Evolutionary conservation across 78 protist genomes (phyloP), one percentile per base, ranked within the genome.

Genomic region (Dictyostelium capitatum): DNA sequence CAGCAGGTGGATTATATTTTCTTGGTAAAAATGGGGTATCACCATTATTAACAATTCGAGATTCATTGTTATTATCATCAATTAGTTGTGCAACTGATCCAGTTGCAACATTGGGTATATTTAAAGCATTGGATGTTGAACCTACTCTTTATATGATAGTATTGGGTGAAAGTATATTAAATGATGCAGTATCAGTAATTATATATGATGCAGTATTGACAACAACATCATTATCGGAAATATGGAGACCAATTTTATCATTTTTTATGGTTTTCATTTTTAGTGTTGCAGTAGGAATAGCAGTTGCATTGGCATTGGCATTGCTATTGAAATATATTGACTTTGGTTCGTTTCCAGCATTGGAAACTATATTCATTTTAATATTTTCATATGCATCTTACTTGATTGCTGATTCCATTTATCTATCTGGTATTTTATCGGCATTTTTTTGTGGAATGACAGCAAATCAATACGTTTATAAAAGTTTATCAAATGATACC

Each of bases 111-210:
- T 72, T 98, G 8, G 96, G 98, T 32, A 90, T 97, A 51, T 95
- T 98, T 46, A 50, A 83, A 23, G 95, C 80, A 46, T 82, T 98
- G 23, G 84, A 93, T 25, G 97, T 93, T 0, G 96, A 97, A 30
- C 97, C 97, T 30, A 89, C 78, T 57, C 94, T 98, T 59, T 78
- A 90, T 85, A 81, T 67, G 47, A 82, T 97, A 11, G 98, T 98
- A 37, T 96, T 97, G 65, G 99, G 99, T 53, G 99, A 98, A 64
- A 77, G 94, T 57, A 97, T 97, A 12, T 57, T 98, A 47, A 98
- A 98, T 85, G 99, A 98, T 56, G 99, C 98, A 14, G 98, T 98
- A 46, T 54, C 97, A 30, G 77, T 98, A 17, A 97, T 95, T 46
- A 75, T 97, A 8, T 96, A 69, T 78, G 10, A 83, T n/a, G 15